A percentile compares a stretch with the other conserved stretches of the same genome.
These are phyloP conservation scores for Tritrichomonas musculus DNA, from an alignment of 208 protist species.

Conservation along the genomic window DNA sequence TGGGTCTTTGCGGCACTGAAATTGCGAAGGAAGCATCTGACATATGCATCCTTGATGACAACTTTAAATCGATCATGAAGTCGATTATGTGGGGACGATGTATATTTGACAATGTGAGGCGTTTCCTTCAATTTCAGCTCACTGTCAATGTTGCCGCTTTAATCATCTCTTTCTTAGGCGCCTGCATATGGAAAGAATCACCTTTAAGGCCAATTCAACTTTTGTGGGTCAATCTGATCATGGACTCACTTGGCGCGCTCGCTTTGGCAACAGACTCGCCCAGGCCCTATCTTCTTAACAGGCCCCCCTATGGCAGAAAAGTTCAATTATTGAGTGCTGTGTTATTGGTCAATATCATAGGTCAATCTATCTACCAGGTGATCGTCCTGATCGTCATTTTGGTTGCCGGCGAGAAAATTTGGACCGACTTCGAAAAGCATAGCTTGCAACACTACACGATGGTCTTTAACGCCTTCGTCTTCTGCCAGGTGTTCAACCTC, in stretches of 20 bases:
- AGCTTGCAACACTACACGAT: background rate
- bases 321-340: constrained; percentile 62
- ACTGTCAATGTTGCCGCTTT: constrained; percentile 90
- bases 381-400: constrained; percentile 56
- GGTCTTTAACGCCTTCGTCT: constrained; percentile 51
- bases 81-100: constrained; percentile 86
- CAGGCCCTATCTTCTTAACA: constrained; percentile 51
- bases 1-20: constrained; percentile 37
- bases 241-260: too few species aligned
- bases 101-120: constrained; percentile 89
- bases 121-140: constrained; percentile 94
- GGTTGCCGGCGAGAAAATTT: background rate
- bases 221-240: too few species aligned
- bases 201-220: constrained; percentile 79
- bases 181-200: constrained; percentile 53
- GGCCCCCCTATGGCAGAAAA: constrained; percentile 47
- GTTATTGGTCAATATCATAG: constrained; percentile 68
- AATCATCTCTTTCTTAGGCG: constrained; percentile 75
- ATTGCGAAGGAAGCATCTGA: constrained; percentile 41
- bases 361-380: constrained; percentile 62
- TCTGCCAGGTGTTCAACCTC: constrained; percentile 47
- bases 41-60: constrained; percentile 42
- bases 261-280: constrained; percentile 89
- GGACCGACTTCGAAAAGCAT: background rate
- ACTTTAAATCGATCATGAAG: constrained; percentile 46